phyloP scores from a whole-genome alignment of 768 basidiomycete species.

The Rhodotorula graminis region DNA sequence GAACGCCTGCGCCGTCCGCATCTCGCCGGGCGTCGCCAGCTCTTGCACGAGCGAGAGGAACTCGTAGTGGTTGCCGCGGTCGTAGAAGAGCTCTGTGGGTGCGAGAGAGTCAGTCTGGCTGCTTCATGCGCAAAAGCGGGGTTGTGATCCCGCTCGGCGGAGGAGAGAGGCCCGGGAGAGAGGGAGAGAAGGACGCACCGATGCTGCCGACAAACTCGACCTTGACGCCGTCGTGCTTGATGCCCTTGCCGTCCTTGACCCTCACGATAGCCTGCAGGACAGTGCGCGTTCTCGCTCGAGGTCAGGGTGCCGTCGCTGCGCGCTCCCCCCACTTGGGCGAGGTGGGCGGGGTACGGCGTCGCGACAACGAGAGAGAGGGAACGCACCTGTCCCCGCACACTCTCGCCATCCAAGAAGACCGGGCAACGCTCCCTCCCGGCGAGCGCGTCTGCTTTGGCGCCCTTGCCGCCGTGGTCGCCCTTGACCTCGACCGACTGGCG shows the following conservation, averaged over 20 bases:
- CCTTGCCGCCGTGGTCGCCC: slow-evolving; percentile 43
- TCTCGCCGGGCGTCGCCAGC: slow-evolving; percentile 89
- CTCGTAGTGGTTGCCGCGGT: slow-evolving; percentile 95
- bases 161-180: no score
- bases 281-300: background rate
- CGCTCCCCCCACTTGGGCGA: background rate
- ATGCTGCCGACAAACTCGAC: slow-evolving; percentile 96
- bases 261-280: slow-evolving; percentile 67
- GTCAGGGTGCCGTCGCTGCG: background rate
- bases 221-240: slow-evolving; percentile 92
- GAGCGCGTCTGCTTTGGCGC: slow-evolving; percentile 57
- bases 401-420: slow-evolving; percentile 93
- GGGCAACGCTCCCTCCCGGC: slow-evolving; percentile 77
- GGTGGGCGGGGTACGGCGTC: background rate
- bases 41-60: slow-evolving; percentile 94
- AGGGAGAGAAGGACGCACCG: slow-evolving; percentile 51
- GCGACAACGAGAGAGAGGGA: slow-evolving; percentile 16
- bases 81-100: slow-evolving; percentile 68
- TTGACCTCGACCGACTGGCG: slow-evolving; percentile 87
- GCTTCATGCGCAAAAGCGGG: no score
- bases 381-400: slow-evolving; percentile 74
- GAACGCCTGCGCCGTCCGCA: slow-evolving; percentile 91
- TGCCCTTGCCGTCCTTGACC: slow-evolving; percentile 88
- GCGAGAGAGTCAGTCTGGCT: background rate
- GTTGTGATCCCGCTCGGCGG: no score